Conservation (phyloP, 176 grass and related monocot genomes). For the maize (Zea mays) region Zm-B73-REFERENCE-NAM-5.0 NC_050104.1:45035501-45036000, state of each 20-base stretch:
- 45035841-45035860: too few species aligned
- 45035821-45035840: too few species aligned
- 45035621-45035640: neutral
- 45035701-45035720: neutral
- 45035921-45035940: neutral
- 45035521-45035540: too few species aligned
- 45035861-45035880: too few species aligned
- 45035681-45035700: neutral
- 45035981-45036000: too few species aligned
- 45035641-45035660: conserved; percentile 26
- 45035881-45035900: too few species aligned
- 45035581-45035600: neutral
- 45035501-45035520: too few species aligned
- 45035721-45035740: too few species aligned
- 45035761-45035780: too few species aligned
- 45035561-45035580: neutral
- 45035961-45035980: neutral
- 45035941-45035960: neutral
- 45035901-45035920: too few species aligned
- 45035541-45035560: neutral
- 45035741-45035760: too few species aligned
- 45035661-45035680: conserved; percentile 20
- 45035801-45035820: too few species aligned
- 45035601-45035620: conserved; percentile 5
- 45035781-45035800: neutral